These are phyloP conservation scores for Saturnispora zaruensis DNA, from an alignment of 805 yeast species.

Conservation along the genomic window DNA sequence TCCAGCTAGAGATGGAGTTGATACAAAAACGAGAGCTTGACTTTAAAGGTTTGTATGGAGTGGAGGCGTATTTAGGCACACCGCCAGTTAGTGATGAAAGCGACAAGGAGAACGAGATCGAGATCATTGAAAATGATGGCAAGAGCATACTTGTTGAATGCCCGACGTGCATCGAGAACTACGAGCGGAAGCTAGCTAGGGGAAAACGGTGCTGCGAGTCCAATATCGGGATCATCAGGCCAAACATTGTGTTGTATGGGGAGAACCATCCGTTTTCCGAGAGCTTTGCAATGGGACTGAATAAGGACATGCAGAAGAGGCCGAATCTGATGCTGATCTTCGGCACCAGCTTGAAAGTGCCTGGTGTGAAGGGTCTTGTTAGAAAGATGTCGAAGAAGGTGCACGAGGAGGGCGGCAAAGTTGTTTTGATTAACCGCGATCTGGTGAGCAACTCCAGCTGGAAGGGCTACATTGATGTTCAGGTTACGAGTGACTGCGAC, in stretches of 20 bases:
- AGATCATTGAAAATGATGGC: background rate
- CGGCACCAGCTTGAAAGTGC: slow-evolving; percentile 89
- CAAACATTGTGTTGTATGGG: slow-evolving; percentile 86
- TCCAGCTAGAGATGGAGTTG: slow-evolving; percentile 3
- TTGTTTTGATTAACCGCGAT: slow-evolving; percentile 68
- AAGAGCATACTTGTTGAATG: slow-evolving; percentile 61
- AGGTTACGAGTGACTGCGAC: slow-evolving; percentile 75
- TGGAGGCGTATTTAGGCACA: background rate
- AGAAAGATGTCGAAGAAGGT: slow-evolving; percentile 57
- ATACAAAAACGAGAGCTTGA: slow-evolving; percentile 1
- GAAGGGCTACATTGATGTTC: slow-evolving; percentile 70
- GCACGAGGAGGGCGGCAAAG: slow-evolving; percentile 69
- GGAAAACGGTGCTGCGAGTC: slow-evolving; percentile 77
- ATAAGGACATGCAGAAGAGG: slow-evolving; percentile 50
- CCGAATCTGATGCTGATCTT: slow-evolving; percentile 81
- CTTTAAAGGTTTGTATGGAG: background rate
- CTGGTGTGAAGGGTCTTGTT: slow-evolving; percentile 78
- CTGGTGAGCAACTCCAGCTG: slow-evolving; percentile 53
- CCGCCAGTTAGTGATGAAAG: slow-evolving; percentile 9
- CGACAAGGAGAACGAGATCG: slow-evolving; percentile 6
- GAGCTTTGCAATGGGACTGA: slow-evolving; percentile 60
- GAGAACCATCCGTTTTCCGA: slow-evolving; percentile 89
- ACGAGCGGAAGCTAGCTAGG: slow-evolving; percentile 43
- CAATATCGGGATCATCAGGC: slow-evolving; percentile 68
- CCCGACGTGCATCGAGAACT: slow-evolving; percentile 51